Evolutionary conservation across 2,329 filamentous ascomycete species (phyloP), one percentile per base, ranked within the genome.

Genomic region (Diaporthe sp.): DNA sequence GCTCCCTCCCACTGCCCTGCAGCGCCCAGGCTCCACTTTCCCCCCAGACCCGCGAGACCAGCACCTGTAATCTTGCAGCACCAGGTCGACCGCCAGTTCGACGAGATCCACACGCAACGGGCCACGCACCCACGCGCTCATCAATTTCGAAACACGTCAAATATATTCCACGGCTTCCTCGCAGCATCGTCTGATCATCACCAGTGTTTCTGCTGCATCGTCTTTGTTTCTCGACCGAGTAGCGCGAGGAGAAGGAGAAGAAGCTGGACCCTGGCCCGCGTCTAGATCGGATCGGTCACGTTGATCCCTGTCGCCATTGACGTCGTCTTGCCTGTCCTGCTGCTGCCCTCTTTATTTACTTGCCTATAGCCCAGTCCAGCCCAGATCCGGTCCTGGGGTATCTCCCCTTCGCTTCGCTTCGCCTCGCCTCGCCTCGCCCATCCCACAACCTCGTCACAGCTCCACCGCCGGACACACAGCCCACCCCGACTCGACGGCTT

Each of bases 131-230:
- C 70, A 73, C 70, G 31, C 70, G 70, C 70, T 55, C 58, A 65
- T 62, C 70, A 53, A 44, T 55, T 42, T 65, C 70, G 70, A 62
- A 62, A 61, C 70, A 65, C 58, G 49, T 53, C 58, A 73, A 73
- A 65, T 62, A 42, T 73, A 13, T 73, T 55, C 25, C 0, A 39
- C 46, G 22, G 31, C 44, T 25, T 53, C 44, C 19, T n/a, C 15
- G 9, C 44, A 37, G 34, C n/a, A 51, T 69, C 31, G 49, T 28
- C 31, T 69, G 65, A 55, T 69, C 34, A 39, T 68, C 62, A 53
- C 62, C 62, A 53, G 62, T 53, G 31, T 25, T 51, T 53, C 9
- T n/a, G 46, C 62, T n/a, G 9, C 59, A 31, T 65, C 59, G 42
- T 44, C 39, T 65, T 37, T 37, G 31, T 39, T 55, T 39, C 22